Evolutionary conservation across 176 grass and related monocot species (phyloP).

Genomic region (Puya raimondii): DNA sequence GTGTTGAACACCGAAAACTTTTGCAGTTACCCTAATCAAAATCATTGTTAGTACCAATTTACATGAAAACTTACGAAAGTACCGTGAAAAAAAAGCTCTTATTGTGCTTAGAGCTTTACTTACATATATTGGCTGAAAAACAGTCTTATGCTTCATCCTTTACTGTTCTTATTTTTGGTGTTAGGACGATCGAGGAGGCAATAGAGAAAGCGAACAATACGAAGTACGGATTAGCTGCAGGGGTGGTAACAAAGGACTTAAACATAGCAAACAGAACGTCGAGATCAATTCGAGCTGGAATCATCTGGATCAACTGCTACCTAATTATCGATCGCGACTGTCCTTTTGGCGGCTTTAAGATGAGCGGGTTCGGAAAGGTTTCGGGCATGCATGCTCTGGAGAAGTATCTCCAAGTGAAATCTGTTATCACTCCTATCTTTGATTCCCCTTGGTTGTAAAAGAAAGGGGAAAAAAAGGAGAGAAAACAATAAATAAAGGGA

Average conservation of each 20-base stretch:
- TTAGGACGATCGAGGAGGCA: constrained; percentile 62
- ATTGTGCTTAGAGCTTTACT: too few species aligned
- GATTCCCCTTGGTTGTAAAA: constrained; percentile 52
- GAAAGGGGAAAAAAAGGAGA: not conserved
- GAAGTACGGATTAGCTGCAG: constrained; percentile 40
- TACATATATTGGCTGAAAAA: not conserved
- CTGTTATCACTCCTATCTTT: constrained; percentile 51
- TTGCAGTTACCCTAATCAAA: too few species aligned
- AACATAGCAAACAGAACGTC: constrained; percentile 54
- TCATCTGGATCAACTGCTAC: constrained; percentile 83
- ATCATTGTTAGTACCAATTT: too few species aligned
- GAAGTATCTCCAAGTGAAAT: constrained; percentile 59
- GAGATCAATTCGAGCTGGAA: constrained; percentile 48
- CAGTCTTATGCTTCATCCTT: not conserved
- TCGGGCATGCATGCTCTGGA: constrained; percentile 52
- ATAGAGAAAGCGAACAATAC: constrained; percentile 47
- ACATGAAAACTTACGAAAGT: too few species aligned
- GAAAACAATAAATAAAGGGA: not conserved
- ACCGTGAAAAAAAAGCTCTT: too few species aligned
- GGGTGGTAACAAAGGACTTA: constrained; percentile 42
- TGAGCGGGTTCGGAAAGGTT: constrained; percentile 76
- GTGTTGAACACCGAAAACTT: too few species aligned
- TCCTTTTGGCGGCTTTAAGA: constrained; percentile 56
- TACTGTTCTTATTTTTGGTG: not conserved
- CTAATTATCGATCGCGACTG: constrained; percentile 27